Evolutionary conservation across 2,329 filamentous ascomycete species (phyloP).

Genomic region (Calonectria fujianensis): DNA sequence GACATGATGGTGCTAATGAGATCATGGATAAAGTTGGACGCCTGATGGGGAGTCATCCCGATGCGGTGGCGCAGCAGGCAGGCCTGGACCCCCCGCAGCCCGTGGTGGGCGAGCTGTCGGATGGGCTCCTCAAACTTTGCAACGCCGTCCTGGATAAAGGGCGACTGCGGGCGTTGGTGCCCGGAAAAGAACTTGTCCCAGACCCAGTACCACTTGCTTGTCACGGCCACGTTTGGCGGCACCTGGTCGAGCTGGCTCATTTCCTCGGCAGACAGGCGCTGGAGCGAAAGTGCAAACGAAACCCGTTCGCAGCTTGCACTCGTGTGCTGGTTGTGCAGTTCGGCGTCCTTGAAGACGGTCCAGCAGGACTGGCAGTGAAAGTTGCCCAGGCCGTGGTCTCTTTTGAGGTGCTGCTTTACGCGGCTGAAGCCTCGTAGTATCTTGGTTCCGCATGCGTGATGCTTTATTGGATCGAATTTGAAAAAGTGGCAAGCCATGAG

Average conservation of each 20-base stretch:
- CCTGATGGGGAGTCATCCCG: fast-evolving
- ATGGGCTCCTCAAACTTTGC: not conserved
- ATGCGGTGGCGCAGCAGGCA: not conserved
- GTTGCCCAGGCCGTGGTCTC: not conserved
- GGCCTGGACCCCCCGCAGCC: not conserved
- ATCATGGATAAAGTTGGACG: not conserved
- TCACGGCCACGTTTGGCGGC: not conserved
- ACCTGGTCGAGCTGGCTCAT: not conserved
- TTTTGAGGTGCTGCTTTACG: conserved; percentile 3
- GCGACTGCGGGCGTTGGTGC: not conserved
- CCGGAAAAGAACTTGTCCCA: not conserved
- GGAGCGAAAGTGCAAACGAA: no score
- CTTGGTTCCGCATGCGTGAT: not conserved
- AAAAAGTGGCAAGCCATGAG: conserved; percentile 7
- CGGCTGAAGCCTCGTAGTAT: not conserved
- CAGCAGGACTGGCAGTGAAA: not conserved
- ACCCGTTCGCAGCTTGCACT: not conserved
- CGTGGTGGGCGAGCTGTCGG: not conserved
- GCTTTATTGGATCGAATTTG: not conserved
- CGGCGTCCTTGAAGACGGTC: not conserved
- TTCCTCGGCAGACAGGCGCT: not conserved
- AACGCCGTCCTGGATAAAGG: not conserved
- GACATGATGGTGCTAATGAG: not conserved
- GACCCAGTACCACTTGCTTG: not conserved
- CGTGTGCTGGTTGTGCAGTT: not conserved